Conservation (phyloP, 139 green algal genomes). For the Diplosphaera chodatii region DNA sequence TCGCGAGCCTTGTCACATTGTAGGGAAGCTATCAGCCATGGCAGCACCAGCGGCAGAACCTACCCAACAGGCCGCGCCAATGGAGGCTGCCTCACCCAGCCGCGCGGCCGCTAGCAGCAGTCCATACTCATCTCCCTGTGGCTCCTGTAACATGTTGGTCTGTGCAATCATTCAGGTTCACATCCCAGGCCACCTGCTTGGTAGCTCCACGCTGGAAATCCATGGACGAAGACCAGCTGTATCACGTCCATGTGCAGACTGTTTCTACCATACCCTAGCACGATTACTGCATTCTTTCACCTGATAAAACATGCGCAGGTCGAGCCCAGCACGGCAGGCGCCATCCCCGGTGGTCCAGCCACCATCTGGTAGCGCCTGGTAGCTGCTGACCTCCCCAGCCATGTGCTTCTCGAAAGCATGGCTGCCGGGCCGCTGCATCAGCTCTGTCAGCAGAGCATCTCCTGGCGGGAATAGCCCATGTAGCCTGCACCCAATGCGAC, state of each 20-base stretch:
- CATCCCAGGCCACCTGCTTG: too few relatives aligned
- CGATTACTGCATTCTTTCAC: too few relatives aligned
- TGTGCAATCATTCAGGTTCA: too few relatives aligned
- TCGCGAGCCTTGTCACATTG: too few relatives aligned
- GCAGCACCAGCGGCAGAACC: neutral
- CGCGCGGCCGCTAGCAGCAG: slow-evolving; percentile 20
- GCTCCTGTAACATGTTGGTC: neutral
- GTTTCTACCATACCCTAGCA: too few relatives aligned
- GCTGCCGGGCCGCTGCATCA: neutral
- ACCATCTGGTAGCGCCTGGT: slow-evolving; percentile 16
- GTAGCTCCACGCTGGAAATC: too few relatives aligned
- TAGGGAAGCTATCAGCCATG: too few relatives aligned
- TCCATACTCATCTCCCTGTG: slow-evolving; percentile 4
- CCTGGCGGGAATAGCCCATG: slow-evolving; percentile 9
- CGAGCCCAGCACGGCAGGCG: slow-evolving; percentile 19
- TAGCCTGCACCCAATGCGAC: neutral
- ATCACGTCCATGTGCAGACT: too few relatives aligned
- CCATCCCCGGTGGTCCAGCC: slow-evolving; percentile 31
- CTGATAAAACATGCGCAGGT: slow-evolving; percentile 41
- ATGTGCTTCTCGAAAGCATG: slow-evolving; percentile 44
- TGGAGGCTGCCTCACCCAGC: slow-evolving; percentile 25
- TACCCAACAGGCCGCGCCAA: slow-evolving; percentile 24
- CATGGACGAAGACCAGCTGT: too few relatives aligned
- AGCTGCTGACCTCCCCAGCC: slow-evolving; percentile 3
- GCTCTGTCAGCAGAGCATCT: slow-evolving; percentile 12